phyloP scores from a whole-genome alignment of 106 monocot species.

The Dioscorea zingiberensis region DNA sequence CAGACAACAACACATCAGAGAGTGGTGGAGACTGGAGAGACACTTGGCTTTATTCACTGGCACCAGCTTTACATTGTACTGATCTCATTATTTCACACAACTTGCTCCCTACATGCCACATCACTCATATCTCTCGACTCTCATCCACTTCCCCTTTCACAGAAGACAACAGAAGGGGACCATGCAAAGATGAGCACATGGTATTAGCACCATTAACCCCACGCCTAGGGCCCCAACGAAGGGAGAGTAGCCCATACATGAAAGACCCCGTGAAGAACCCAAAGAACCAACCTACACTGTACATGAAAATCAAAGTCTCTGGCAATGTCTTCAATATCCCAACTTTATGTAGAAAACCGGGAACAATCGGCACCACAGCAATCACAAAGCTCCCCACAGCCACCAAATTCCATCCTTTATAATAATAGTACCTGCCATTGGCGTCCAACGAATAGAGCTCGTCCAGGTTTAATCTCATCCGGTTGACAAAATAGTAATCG shows the following conservation, averaged over 20 bases:
- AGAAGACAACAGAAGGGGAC: no score
- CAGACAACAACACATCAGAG: no score
- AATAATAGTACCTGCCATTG: slow-evolving; percentile 46
- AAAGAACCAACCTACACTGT: slow-evolving; percentile 85
- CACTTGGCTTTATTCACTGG: no score
- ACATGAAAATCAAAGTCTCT: slow-evolving; percentile 29
- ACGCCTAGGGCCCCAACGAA: no score
- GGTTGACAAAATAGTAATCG: slow-evolving; percentile 67
- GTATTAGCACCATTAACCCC: no score
- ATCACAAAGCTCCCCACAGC: slow-evolving; percentile 55
- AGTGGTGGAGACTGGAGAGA: no score
- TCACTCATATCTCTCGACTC: no score
- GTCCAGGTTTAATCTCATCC: slow-evolving; percentile 46
- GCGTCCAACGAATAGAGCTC: slow-evolving; percentile 42
- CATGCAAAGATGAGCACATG: no score
- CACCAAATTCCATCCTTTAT: slow-evolving; percentile 37
- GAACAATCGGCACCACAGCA: slow-evolving; percentile 59
- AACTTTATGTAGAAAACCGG: slow-evolving; percentile 66
- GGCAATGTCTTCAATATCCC: slow-evolving; percentile 35
- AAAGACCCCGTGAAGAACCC: slow-evolving; percentile 59
- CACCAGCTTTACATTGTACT: no score
- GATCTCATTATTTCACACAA: no score
- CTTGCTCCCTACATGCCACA: no score
- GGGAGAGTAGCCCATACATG: slow-evolving; percentile 49
- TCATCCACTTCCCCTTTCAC: no score